Percentiles rank a stretch among this genome's conserved stretches.
These are phyloP conservation scores for Eucalyptus sp. DNA, from an alignment of 345 rosid species.

Conservation along the genomic window DNA sequence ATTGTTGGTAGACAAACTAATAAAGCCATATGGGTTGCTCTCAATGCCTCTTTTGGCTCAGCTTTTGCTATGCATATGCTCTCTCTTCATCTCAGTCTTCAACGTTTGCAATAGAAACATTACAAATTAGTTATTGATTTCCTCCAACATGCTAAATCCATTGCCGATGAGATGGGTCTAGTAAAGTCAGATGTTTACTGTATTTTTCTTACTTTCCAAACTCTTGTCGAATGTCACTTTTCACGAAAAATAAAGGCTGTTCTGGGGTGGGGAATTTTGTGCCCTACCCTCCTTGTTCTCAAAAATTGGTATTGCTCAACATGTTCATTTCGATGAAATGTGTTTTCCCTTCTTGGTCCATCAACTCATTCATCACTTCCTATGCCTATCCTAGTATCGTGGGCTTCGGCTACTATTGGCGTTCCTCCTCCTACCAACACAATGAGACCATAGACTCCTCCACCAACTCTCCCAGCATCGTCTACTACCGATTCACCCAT, in stretches of 20 bases:
- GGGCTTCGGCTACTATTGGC: too few relatives aligned
- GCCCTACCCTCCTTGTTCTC: neutral
- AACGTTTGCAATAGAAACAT: neutral
- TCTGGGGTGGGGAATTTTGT: neutral
- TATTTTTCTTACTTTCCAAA: neutral
- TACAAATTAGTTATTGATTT: too few relatives aligned
- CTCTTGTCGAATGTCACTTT: too few relatives aligned
- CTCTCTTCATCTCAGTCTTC: neutral
- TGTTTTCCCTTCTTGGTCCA: neutral
- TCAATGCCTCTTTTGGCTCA: neutral
- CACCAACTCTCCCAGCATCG: neutral
- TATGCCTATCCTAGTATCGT: too few relatives aligned
- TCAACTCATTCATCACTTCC: neutral
- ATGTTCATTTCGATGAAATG: neutral
- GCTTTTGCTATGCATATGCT: neutral
- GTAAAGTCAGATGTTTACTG: too few relatives aligned
- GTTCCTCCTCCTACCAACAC: neutral
- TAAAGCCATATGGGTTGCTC: neutral
- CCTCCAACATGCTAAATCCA: neutral
- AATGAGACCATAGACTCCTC: neutral
- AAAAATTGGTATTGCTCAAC: neutral
- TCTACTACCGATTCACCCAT: neutral
- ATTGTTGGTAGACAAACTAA: neutral
- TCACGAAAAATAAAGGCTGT: neutral
- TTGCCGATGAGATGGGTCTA: neutral